Evolutionary conservation across 495 filamentous ascomycete species (phyloP).

Genomic region (Penicillium antarcticum): DNA sequence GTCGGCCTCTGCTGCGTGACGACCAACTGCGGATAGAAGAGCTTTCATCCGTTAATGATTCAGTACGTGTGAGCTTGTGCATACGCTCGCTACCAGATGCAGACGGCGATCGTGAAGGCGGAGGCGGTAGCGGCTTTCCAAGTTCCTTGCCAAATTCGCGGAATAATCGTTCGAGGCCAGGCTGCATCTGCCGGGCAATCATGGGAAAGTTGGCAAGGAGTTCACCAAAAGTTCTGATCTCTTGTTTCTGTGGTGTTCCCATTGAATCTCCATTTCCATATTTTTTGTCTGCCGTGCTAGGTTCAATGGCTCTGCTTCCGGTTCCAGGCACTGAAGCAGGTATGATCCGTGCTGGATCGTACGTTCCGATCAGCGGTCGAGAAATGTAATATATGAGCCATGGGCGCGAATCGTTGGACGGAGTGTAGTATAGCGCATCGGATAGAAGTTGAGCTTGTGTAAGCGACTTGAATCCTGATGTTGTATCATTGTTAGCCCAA

Average conservation of each 20-base stretch:
- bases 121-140: conserved; percentile 77
- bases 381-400: conserved; percentile 99
- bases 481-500: conserved; percentile 10
- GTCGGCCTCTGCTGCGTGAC: conserved; percentile 29
- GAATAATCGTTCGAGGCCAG: conserved; percentile 85
- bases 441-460: conserved; percentile 86
- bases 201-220: conserved; percentile 90
- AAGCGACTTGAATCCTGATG: conserved; percentile 81
- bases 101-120: conserved; percentile 58
- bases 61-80: conserved; percentile 20
- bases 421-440: conserved; percentile 84
- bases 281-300: conserved; percentile 20
- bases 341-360: conserved; percentile 67
- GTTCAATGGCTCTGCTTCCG: conserved; percentile 23
- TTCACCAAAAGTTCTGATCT: conserved; percentile 86
- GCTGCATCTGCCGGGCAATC: conserved; percentile 96
- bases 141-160: conserved; percentile 83
- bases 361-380: conserved; percentile 79
- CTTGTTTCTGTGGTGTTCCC: conserved; percentile 67
- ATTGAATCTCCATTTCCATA: conserved; percentile 33
- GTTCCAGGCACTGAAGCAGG: conserved; percentile 55
- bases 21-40: conserved; percentile 37
- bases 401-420: conserved; percentile 75
- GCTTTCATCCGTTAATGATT: conserved; percentile 27
- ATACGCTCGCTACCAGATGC: conserved; percentile 28